These are phyloP conservation scores for Pyrus hybrid DNA, from an alignment of 331 rosid species.

Conservation along the genomic window DNA sequence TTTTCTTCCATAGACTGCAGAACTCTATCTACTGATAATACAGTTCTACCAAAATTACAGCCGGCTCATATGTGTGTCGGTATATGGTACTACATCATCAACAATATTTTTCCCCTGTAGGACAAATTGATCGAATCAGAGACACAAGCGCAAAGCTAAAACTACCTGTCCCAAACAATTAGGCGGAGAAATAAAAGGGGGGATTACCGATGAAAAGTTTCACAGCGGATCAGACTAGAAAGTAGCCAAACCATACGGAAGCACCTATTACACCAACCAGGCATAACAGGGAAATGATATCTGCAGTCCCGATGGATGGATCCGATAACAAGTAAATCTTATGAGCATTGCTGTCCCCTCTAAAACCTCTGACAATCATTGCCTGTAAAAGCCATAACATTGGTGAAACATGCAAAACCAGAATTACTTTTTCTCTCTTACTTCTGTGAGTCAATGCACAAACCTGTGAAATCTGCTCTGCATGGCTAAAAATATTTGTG, in stretches of 20 bases:
- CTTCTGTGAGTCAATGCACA: not conserved
- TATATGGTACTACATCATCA: not conserved
- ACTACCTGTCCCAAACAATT: not conserved
- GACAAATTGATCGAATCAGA: not conserved
- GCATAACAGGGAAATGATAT: conserved; percentile 50
- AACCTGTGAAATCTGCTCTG: conserved; percentile 98
- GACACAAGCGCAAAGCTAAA: no score
- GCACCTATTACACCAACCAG: conserved; percentile 54
- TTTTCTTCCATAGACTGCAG: not conserved
- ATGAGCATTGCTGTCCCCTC: conserved; percentile 65
- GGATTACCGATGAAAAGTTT: not conserved
- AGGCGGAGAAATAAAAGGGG: not conserved
- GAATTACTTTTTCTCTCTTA: not conserved
- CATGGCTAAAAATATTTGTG: conserved; percentile 88
- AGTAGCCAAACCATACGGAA: conserved; percentile 56
- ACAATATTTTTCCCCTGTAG: not conserved
- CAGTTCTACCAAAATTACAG: not conserved
- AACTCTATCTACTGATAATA: not conserved
- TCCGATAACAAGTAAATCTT: conserved; percentile 72
- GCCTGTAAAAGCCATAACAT: conserved; percentile 50
- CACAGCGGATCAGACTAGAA: conserved; percentile 32
- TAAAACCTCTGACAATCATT: conserved; percentile 92
- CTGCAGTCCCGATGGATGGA: conserved; percentile 55
- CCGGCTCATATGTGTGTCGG: not conserved
- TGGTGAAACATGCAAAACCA: not conserved